Conservation (phyloP, 106 monocot species). For the Phalaenopsis aphrodite region DNA sequence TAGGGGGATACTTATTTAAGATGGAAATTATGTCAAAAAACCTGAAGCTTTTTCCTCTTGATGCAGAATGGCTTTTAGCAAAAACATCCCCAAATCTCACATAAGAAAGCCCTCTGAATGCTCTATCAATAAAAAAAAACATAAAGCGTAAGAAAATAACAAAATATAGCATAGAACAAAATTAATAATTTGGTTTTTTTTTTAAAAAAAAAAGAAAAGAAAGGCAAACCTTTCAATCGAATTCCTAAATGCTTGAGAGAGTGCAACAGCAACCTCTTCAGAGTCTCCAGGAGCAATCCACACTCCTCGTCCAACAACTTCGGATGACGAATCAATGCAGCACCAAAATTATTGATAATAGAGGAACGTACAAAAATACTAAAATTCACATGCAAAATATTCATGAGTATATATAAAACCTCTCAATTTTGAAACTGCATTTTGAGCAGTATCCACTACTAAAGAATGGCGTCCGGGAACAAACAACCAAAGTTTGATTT, state of each 20-base stretch:
- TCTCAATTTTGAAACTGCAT: slow-evolving; percentile 71
- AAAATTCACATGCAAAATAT: background rate
- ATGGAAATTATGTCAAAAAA: slow-evolving; percentile 13
- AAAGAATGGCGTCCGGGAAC: slow-evolving; percentile 86
- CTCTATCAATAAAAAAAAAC: slow-evolving; percentile 29
- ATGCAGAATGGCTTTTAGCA: slow-evolving; percentile 43
- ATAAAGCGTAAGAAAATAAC: slow-evolving; percentile 2
- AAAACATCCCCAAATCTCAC: slow-evolving; percentile 95
- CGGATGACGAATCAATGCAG: background rate
- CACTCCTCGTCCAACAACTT: slow-evolving; percentile 67
- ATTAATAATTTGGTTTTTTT: background rate
- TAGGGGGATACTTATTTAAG: background rate
- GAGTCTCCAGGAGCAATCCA: slow-evolving; percentile 95
- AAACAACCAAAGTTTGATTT: slow-evolving; percentile 98
- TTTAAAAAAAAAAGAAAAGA: background rate
- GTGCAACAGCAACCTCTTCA: slow-evolving; percentile 82
- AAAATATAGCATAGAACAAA: background rate
- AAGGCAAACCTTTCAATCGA: slow-evolving; percentile 73
- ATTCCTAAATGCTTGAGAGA: slow-evolving; percentile 85
- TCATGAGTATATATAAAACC: slow-evolving; percentile 22
- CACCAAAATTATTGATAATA: background rate
- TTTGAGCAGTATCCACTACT: slow-evolving; percentile 54
- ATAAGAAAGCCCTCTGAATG: slow-evolving; percentile 68
- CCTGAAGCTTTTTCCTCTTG: slow-evolving; percentile 63
- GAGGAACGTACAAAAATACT: background rate